Percentiles rank a stretch among this genome's conserved stretches.
phyloP scores from a whole-genome alignment of 345 rosid genomes.

The Chamaenerion angustifolium region DNA sequence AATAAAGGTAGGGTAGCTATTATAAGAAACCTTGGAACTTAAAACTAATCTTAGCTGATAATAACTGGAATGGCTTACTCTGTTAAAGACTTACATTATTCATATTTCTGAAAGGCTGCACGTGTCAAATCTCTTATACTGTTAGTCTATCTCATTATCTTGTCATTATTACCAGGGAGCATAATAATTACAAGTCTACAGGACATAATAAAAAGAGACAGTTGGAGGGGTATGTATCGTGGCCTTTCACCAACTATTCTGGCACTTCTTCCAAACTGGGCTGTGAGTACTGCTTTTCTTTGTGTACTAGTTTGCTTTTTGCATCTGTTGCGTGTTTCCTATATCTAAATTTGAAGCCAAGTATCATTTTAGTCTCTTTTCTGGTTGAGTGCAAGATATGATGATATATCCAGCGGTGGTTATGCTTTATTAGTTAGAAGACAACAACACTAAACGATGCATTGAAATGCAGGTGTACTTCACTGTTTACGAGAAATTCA shows the following conservation, averaged over 20 bases:
- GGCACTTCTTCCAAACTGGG: conserved; percentile 95
- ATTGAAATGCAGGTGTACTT: conserved; percentile 62
- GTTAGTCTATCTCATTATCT: background rate
- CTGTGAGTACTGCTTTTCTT: conserved; percentile 40
- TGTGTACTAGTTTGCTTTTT: background rate
- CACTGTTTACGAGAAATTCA: conserved; percentile 60
- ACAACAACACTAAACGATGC: no score
- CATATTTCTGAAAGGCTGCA: background rate
- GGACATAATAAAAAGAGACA: conserved; percentile 54
- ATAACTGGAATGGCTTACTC: no score
- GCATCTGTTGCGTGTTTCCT: no score
- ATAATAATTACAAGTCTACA: conserved; percentile 55
- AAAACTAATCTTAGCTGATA: no score
- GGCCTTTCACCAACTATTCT: conserved; percentile 91
- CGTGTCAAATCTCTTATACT: background rate
- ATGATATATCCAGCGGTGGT: no score
- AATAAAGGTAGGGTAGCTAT: no score
- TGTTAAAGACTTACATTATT: no score
- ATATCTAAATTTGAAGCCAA: no score
- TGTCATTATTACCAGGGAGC: conserved; percentile 37
- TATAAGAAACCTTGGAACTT: no score
- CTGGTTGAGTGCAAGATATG: no score
- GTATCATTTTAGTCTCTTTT: no score
- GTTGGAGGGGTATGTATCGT: conserved; percentile 71
- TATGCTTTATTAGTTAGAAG: no score